Conservation (phyloP, 768 basidiomycete genomes). For the Boletus bicolor region DNA sequence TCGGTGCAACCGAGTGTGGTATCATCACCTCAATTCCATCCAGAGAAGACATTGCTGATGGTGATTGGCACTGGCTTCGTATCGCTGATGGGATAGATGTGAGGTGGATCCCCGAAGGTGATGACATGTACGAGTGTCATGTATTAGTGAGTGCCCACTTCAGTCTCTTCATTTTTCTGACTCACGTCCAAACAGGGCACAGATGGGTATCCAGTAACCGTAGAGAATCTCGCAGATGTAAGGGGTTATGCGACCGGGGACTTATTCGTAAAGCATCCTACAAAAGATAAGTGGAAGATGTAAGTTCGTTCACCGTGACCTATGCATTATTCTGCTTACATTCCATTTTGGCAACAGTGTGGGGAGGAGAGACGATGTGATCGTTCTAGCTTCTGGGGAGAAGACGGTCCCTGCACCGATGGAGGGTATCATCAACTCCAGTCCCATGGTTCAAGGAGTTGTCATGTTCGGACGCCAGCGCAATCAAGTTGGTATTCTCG, state of each 20-base stretch:
- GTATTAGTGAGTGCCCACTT: slow-evolving; percentile 25
- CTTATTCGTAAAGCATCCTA: slow-evolving; percentile 43
- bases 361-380: slow-evolving; percentile 36
- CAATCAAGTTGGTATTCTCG: slow-evolving; percentile 28
- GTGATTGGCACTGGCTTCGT: slow-evolving; percentile 18
- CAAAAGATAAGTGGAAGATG: slow-evolving; percentile 27
- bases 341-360: slow-evolving; percentile 23
- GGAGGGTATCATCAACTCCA: slow-evolving; percentile 15
- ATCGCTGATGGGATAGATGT: slow-evolving; percentile 12
- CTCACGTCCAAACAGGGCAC: background rate
- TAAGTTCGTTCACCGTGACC: background rate
- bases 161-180: background rate
- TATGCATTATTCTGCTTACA: background rate
- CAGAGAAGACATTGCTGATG: slow-evolving; percentile 6
- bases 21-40: background rate
- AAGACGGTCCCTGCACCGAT: slow-evolving; percentile 34
- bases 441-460: slow-evolving; percentile 19
- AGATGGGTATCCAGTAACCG: background rate
- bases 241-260: slow-evolving; percentile 40
- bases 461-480: slow-evolving; percentile 33
- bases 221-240: slow-evolving; percentile 35
- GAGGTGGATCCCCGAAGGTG: slow-evolving; percentile 30
- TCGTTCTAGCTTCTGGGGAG: slow-evolving; percentile 30
- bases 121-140: slow-evolving; percentile 35
- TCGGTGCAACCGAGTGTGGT: slow-evolving; percentile 26